Evolutionary conservation across 345 rosid species (phyloP).

Genomic region (Linum trigynum): DNA sequence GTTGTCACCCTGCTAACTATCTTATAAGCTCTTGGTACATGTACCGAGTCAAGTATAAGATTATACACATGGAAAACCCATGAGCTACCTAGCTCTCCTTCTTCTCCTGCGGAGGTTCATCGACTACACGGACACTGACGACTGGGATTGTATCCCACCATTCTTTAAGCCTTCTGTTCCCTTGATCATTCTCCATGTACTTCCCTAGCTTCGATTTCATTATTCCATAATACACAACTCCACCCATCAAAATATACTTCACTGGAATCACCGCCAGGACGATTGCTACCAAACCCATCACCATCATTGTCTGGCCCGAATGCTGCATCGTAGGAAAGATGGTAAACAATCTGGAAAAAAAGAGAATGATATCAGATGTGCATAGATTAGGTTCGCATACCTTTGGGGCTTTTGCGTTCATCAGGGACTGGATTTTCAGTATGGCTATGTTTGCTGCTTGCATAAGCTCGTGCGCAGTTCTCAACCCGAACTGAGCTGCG

Average conservation of each 20-base stretch:
- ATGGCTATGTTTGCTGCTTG: conserved; percentile 47
- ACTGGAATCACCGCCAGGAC: conserved; percentile 48
- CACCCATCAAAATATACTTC: conserved; percentile 39
- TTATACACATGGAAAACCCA: too few relatives aligned
- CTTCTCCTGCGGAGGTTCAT: conserved; percentile 9
- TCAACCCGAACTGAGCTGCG: conserved; percentile 60
- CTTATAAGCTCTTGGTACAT: too few relatives aligned
- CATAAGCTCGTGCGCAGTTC: conserved; percentile 41
- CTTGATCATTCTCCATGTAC: conserved; percentile 33
- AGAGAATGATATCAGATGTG: neutral
- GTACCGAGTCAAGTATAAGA: too few relatives aligned
- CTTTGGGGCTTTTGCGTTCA: conserved; percentile 49
- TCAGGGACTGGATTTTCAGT: conserved; percentile 61
- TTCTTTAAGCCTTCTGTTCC: conserved; percentile 55
- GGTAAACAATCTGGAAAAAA: neutral
- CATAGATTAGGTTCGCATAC: conserved; percentile 19
- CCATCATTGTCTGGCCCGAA: conserved; percentile 43
- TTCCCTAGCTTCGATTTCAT: conserved; percentile 46
- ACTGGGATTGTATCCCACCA: conserved; percentile 96
- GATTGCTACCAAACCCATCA: conserved; percentile 34
- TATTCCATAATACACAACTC: conserved; percentile 22
- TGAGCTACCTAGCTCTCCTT: too few relatives aligned
- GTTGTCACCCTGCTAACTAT: neutral
- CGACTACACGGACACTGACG: conserved; percentile 42
- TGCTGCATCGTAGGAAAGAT: conserved; percentile 40